Base-by-base conservation (phyloP, 306 rosid species). In the Sechiopsis laciniata region DNA sequence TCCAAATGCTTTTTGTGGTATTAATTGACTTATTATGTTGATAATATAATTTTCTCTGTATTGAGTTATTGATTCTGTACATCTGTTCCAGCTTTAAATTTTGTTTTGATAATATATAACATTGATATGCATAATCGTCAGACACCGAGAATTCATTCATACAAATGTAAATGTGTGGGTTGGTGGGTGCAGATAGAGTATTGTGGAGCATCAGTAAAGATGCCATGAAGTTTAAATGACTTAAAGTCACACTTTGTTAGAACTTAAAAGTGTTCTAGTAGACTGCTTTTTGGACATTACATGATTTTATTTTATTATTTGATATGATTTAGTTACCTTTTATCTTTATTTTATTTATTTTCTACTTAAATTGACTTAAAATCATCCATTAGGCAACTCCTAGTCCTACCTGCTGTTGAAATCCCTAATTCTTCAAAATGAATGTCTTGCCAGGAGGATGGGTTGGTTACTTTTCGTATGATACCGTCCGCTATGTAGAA, bases 401-500 rank as follows among this genome's bases (percentile, higher is more conserved):
- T 70, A 40, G 45, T 37, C 45, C 45, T 10, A 20, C 72, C 32
- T 32, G 37, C 45, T 37, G 19, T 45, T 46, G 19, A 66, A 10
- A 19, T 42, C 54, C 54, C 37, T 66, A 45, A 66, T 45, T 12
- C 54, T 19, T 66, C 55, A 11, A 19, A 66, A 66, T 66, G 55
- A 20, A 66, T 42, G 29, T 45, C 72, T 66, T 45, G 14, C 35
- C 72, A 93, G 98, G 96, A 83, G 98, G 98, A 48, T 90, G 97
- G 96, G 96, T 93, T 26, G 98, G 98, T 78, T 93, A 84, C 78
- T 90, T 93, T 84, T 93, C 98, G 11, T 93, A 93, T 76, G 98
- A 93, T 77, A 90, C 98, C 11, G 90, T 93, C 83, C 98, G 98
- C 69, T 93, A 86, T 71, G 94, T 81, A 16, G 97, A 93, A 83